Evolutionary conservation across 148 eudicot genomes (phyloP).

Genomic region (Camellia lanceoleosa): DNA sequence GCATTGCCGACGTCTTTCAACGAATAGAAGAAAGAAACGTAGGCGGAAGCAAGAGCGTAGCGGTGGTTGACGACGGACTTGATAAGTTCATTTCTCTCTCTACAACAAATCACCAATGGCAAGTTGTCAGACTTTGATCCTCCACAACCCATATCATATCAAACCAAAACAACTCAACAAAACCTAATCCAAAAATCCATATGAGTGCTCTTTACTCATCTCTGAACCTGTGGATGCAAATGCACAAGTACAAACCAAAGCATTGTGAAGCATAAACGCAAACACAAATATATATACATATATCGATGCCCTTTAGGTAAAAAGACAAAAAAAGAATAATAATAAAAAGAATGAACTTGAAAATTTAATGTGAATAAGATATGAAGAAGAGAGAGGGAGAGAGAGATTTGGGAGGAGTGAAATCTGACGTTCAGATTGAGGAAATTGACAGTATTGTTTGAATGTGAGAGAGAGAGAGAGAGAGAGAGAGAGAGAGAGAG

Average conservation of each 20-base stretch:
- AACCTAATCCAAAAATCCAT: conserved; percentile 16
- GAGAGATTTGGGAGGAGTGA: neutral
- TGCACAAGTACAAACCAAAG: neutral
- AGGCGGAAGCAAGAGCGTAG: conserved; percentile 77
- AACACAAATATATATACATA: neutral
- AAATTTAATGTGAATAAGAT: no score
- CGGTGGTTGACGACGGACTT: conserved; percentile 76
- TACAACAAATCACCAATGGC: conserved; percentile 60
- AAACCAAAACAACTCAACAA: conserved; percentile 5
- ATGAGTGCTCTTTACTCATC: conserved; percentile 11
- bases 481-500: conserved; percentile 9
- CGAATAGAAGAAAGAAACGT: conserved; percentile 62
- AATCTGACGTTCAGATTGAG: neutral
- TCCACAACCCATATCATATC: conserved; percentile 57
- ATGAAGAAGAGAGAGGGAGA: no score
- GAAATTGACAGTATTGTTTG: no score
- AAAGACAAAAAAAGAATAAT: no score
- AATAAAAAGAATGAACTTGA: no score
- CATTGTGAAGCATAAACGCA: conserved; percentile 4
- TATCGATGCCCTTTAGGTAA: no score
- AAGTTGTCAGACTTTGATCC: conserved; percentile 61
- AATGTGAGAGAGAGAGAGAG: neutral
- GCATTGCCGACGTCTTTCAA: conserved; percentile 70
- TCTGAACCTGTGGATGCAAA: conserved; percentile 6
- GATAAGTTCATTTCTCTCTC: conserved; percentile 55